Conservation (phyloP, 192 early-diverging fungal genomes). For the Backusella psychrophila region DNA sequence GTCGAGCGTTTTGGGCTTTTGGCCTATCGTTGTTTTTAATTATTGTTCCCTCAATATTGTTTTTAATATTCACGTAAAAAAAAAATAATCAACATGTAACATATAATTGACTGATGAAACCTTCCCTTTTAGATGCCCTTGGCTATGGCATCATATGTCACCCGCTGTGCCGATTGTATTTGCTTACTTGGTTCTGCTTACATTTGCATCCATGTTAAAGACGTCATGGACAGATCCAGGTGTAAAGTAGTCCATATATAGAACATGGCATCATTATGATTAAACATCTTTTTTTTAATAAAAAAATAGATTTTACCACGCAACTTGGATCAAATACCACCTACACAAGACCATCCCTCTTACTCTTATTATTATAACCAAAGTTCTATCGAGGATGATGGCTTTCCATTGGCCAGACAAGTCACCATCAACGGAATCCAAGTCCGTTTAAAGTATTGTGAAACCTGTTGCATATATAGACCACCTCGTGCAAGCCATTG, state of each 20-base stretch:
- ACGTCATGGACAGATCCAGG: slow-evolving; percentile 79
- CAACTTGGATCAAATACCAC: slow-evolving; percentile 56
- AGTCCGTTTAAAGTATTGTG: slow-evolving; percentile 85
- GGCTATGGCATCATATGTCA: slow-evolving; percentile 57
- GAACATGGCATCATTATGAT: neutral
- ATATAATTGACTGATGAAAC: neutral
- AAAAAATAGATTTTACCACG: slow-evolving; percentile 57
- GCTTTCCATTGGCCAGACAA: slow-evolving; percentile 45
- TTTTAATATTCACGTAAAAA: slow-evolving; percentile 52
- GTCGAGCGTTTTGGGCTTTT: slow-evolving; percentile 62
- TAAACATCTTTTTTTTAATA: neutral
- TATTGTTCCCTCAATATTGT: slow-evolving; percentile 56
- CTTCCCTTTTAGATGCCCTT: slow-evolving; percentile 53
- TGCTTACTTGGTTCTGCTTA: slow-evolving; percentile 59
- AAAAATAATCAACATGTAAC: too few relatives aligned
- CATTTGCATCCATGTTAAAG: slow-evolving; percentile 68
- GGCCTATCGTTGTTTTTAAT: slow-evolving; percentile 54
- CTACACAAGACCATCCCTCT: neutral
- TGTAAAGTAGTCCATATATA: slow-evolving; percentile 26
- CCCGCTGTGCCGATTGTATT: slow-evolving; percentile 67
- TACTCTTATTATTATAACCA: neutral
- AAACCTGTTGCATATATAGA: slow-evolving; percentile 85
- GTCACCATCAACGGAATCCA: slow-evolving; percentile 60
- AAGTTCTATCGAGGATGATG: neutral
- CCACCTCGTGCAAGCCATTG: slow-evolving; percentile 90